Base-by-base conservation (phyloP, 1,139 yeast species). In the Saccharomyces hybrid region DNA sequence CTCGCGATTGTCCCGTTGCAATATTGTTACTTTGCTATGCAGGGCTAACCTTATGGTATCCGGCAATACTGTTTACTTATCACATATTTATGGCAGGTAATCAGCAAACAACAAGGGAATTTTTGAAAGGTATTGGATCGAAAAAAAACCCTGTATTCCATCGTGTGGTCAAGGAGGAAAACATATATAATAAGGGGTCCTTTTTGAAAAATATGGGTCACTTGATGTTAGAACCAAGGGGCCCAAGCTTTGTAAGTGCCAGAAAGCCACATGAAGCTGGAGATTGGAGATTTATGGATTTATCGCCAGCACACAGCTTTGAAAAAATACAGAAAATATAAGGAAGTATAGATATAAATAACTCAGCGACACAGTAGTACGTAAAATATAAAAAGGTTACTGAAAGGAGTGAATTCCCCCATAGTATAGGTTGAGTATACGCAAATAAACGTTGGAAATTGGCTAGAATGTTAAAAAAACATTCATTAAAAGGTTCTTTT, bases 91-190 rank as follows among this genome's bases (percentile, higher is more conserved):
- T 86, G 50, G 78, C 83, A 0, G 65, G 79, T 0, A 75, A 79
- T n/a, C 84, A 84, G 55, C 75, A 85, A 60, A 83, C 91, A 16
- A 86, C 95, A 4, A 73, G 90, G 59, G 93, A 86, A 60, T 85
- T 78, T 60, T 70, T 86, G 52, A 77, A 75, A 52, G 53, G 60
- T 1, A 53, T 67, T 60, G 75, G 66, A 67, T 71, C 52, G 55
- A 72, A 62, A 64, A 38, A 38, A 38, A 60, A 61, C 50, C 67
- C 65, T 5, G 61, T 67, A 4, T 58, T 65, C 53, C 62, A 68
- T 58, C 53, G 67, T 54, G 52, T 65, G 48, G 54, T 55, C 16
- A 38, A 60, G 51, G 61, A 71, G 56, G 67, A 71, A 48, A 78
- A 79, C 60, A 78, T 80, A 2, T 83, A 71, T 65, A 75, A 78